A percentile compares a stretch with the other conserved stretches of the same genome.
Evolutionary conservation across 2,329 filamentous ascomycete genomes (phyloP).

Genomic region (Fusarium luffae): DNA sequence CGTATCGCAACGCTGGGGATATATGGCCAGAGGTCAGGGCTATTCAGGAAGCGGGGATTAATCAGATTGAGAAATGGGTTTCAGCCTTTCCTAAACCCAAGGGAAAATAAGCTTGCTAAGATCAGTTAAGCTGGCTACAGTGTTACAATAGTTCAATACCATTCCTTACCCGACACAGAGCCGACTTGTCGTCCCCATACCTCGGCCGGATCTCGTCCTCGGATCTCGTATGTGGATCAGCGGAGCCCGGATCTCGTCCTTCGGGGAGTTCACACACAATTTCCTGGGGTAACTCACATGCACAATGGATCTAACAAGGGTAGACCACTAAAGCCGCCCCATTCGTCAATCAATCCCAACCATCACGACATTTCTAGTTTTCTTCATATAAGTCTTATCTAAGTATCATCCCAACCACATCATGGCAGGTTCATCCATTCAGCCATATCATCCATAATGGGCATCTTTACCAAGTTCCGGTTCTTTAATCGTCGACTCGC

Average conservation of each 20-base stretch:
- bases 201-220: not conserved
- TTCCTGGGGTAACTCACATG: not conserved
- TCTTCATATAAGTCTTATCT: slow-evolving; percentile 17
- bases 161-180: no score
- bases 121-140: accelerated
- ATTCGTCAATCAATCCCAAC: slow-evolving; percentile 30
- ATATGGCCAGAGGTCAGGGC: slow-evolving; percentile 10
- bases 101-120: no score
- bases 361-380: slow-evolving; percentile 33
- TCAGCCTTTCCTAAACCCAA: not conserved
- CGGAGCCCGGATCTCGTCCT: not conserved
- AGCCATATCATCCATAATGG: slow-evolving; percentile 10
- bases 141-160: no score
- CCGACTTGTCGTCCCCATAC: no score
- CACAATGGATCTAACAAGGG: not conserved
- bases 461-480: slow-evolving; percentile 36
- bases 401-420: no score
- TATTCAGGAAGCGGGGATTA: slow-evolving; percentile 6
- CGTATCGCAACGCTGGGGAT: not conserved
- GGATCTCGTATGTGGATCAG: not conserved
- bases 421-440: not conserved
- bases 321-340: not conserved
- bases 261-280: not conserved
- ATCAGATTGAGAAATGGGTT: slow-evolving; percentile 2
- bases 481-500: slow-evolving; percentile 41